Base-by-base conservation (phyloP, 345 rosid species). In the Boechera stricta region DNA sequence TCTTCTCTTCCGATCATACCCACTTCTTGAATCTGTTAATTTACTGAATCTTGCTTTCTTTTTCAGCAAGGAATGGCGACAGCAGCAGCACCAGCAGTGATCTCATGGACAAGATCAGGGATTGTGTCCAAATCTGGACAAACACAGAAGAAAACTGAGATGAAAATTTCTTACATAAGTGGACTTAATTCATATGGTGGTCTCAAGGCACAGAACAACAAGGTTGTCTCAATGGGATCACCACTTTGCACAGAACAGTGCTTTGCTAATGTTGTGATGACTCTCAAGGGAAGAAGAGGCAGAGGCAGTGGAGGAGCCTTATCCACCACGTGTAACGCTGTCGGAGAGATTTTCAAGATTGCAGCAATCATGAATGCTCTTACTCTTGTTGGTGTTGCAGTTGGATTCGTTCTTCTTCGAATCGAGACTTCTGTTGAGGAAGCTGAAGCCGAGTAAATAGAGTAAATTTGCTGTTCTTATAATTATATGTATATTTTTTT, bases 361-460 rank as follows among this genome's bases (percentile, higher is more conserved):
- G 92, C 87, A 13, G 89, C 90, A 0, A 81, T 82, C 51, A 81
- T 85, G 86, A 86, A 85, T n/a, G 93, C 80, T 16, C 86, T 86
- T 67, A 79, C 79, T 64, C 82, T 86, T 48, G 62, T 89, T 67
- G 89, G 91, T 58, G 88, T 87, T 49, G 89, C 91, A 0, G 84
- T 86, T 70, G 91, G 93, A 24, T 87, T 87, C 48, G 87, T 86
- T 70, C 87, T 87, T 39, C 87, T 85, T 29, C 85, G 87, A 38
- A 63, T 84, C 13, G 89, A 89, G 69, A 88, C 88, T 9, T 77
- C 57, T 67, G 60, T 84, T n/a, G 91, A 89, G 64, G 93, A 87
- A 83, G 78, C 86, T 3, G 90, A 87, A 83, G 78, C 86, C 2
- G 90, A 87, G 71, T 71, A 70, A 79, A n/a, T 69, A 47, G 10